These are phyloP conservation scores for Apiospora sp. DNA, from an alignment of 2,329 filamentous ascomycete genomes.

Conservation along the genomic window DNA sequence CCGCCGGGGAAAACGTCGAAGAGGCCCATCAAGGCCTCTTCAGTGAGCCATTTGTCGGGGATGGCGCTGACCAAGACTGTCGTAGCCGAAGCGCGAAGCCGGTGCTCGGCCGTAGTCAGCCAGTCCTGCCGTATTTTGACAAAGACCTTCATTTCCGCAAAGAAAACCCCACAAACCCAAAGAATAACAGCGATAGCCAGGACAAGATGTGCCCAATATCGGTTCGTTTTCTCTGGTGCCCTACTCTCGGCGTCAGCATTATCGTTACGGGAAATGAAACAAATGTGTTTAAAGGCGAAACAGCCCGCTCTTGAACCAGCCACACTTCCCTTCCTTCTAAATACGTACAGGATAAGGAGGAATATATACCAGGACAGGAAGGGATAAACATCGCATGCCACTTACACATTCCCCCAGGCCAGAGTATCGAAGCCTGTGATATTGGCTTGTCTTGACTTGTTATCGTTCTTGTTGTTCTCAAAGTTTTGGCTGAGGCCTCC, in stretches of 20 bases:
- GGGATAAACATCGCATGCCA: not conserved
- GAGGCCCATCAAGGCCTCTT: constrained; percentile 80
- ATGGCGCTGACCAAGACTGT: constrained; percentile 94
- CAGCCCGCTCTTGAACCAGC: not conserved
- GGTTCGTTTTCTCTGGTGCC: constrained; percentile 63
- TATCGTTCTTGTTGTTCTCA: constrained; percentile 41
- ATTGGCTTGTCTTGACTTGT: constrained; percentile 32
- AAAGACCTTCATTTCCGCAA: constrained; percentile 84
- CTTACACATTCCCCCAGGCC: constrained; percentile 84
- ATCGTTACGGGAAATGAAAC: not conserved
- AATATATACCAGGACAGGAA: too few species aligned
- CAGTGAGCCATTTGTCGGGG: constrained; percentile 86
- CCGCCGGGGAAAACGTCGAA: constrained; percentile 98
- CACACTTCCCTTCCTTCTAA: too few species aligned
- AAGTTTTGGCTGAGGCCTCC: constrained; percentile 71
- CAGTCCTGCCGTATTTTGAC: constrained; percentile 95
- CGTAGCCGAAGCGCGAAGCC: constrained; percentile 90
- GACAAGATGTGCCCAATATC: constrained; percentile 86
- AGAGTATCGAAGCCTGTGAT: constrained; percentile 79
- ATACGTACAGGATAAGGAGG: too few species aligned
- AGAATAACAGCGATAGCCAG: constrained; percentile 79
- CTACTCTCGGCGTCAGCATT: not conserved
- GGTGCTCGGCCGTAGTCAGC: constrained; percentile 92
- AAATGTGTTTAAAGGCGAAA: not conserved
- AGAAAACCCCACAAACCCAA: constrained; percentile 89